Base-by-base conservation (phyloP, 352 stramenopile species). In the Blastocystis sp. region DNA sequence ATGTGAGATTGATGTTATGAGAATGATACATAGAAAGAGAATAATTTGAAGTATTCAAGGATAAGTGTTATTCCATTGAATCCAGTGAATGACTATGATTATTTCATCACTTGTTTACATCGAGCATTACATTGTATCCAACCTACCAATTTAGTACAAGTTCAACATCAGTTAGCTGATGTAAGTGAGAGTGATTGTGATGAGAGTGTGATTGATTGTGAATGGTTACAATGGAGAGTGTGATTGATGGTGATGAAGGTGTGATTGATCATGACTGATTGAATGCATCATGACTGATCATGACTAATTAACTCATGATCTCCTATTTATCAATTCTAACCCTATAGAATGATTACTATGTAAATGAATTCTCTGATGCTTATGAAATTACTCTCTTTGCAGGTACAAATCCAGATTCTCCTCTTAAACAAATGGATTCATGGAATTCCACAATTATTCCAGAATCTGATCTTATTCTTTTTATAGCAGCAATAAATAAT, bases 311-410 rank as follows among this genome's bases (percentile, higher is more conserved):
- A n/a, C n/a, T n/a, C n/a, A n/a, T n/a, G n/a, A n/a, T n/a, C n/a
- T n/a, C n/a, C n/a, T n/a, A n/a, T n/a, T n/a, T n/a, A n/a, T n/a
- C n/a, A n/a, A n/a, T n/a, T n/a, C 14, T 46, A n/a, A 19, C 59
- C 14, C 9, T 46, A 9, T 67, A 83, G 71, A 83, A 83, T 43
- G 71, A 83, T 37, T 83, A 83, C 49, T 83, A 83, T 46, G 19
- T 83, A 0, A 83, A 63, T 46, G 71, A 83, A 56, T 83, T 83
- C 32, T 43, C 16, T 9, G 71, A 83, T 67, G 21, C 49, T 37
- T 83, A 52, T 56, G 46, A 66, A 16, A 83, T 83, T 3, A 83
- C 71, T 32, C 46, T 83, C 19, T 83, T 83, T 63, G 71, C 27
- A 21, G 71, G 71, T 6, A 39, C 19, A 16, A 83, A 83, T 63